phyloP scores from a whole-genome alignment of 2,329 filamentous ascomycete species.

The Fusarium metavorans region DNA sequence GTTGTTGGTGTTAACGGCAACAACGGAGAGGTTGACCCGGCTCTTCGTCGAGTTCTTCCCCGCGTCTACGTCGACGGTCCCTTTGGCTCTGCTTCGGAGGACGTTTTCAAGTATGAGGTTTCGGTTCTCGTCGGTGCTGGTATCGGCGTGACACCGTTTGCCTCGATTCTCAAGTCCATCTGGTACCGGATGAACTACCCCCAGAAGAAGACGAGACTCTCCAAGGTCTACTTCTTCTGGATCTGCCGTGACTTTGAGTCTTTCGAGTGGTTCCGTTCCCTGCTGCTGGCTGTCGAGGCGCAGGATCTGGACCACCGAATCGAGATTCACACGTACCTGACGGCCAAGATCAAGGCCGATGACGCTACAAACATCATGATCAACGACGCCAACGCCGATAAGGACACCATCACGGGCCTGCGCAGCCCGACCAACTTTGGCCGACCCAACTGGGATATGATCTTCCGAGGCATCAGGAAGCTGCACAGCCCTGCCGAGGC shows the following conservation, averaged over 20 bases:
- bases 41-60: slow-evolving; percentile 78
- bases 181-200: slow-evolving; percentile 95
- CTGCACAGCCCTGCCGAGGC: slow-evolving; percentile 79
- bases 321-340: slow-evolving; percentile 91
- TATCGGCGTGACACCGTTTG: slow-evolving; percentile 89
- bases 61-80: slow-evolving; percentile 87
- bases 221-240: slow-evolving; percentile 95
- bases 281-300: slow-evolving; percentile 86
- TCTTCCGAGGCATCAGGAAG: slow-evolving; percentile 86
- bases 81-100: slow-evolving; percentile 87
- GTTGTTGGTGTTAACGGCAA: slow-evolving; percentile 76
- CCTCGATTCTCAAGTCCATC: slow-evolving; percentile 89
- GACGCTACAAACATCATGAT: slow-evolving; percentile 94
- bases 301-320: slow-evolving; percentile 87
- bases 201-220: slow-evolving; percentile 80
- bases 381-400: slow-evolving; percentile 86
- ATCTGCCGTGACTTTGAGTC: slow-evolving; percentile 89
- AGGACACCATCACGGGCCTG: slow-evolving; percentile 86
- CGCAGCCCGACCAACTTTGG: slow-evolving; percentile 88
- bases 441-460: slow-evolving; percentile 90
- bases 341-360: slow-evolving; percentile 86
- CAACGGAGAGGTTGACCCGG: slow-evolving; percentile 72
- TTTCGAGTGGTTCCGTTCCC: slow-evolving; percentile 89
- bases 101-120: slow-evolving; percentile 90
- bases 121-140: slow-evolving; percentile 84